Conservation (phyloP, 2,329 filamentous ascomycete genomes). For the Meredithiella fracta region DNA sequence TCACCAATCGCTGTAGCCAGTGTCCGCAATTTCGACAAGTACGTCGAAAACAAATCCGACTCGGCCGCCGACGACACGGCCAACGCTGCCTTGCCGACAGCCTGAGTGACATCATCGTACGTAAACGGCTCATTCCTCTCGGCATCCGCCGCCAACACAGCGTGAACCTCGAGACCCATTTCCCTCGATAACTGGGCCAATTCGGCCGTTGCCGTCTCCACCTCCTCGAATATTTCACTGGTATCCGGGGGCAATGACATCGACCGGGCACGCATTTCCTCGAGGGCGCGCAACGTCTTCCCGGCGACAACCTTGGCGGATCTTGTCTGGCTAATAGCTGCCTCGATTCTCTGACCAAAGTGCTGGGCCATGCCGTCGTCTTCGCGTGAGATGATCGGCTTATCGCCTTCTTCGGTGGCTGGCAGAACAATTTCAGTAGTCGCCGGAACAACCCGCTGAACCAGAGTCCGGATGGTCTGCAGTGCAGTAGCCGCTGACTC, state of each 20-base stretch:
- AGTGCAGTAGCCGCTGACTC: conserved; percentile 60
- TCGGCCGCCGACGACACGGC: conserved; percentile 32
- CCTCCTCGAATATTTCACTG: conserved; percentile 50
- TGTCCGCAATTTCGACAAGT: conserved; percentile 48
- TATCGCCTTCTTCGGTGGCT: conserved; percentile 9
- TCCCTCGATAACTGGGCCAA: conserved; percentile 50
- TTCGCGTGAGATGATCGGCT: neutral
- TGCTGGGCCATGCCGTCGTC: conserved; percentile 52
- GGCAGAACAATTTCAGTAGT: neutral
- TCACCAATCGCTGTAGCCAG: conserved; percentile 50
- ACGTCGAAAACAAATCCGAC: conserved; percentile 52
- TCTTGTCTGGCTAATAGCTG: conserved; percentile 56
- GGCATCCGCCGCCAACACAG: conserved; percentile 50
- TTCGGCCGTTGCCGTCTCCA: conserved; percentile 46
- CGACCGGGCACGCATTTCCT: conserved; percentile 61
- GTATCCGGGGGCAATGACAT: conserved; percentile 56
- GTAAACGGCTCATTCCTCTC: conserved; percentile 51
- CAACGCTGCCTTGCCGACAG: conserved; percentile 38
- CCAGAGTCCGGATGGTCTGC: conserved; percentile 44
- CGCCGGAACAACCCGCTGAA: conserved; percentile 40
- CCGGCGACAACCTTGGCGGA: conserved; percentile 69
- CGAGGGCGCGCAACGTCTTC: conserved; percentile 60
- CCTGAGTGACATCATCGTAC: conserved; percentile 47
- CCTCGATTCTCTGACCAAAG: conserved; percentile 54
- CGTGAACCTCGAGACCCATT: conserved; percentile 50